phyloP scores from a whole-genome alignment of 1,284 basidiomycete species.

The Prillingera fragicola region DNA sequence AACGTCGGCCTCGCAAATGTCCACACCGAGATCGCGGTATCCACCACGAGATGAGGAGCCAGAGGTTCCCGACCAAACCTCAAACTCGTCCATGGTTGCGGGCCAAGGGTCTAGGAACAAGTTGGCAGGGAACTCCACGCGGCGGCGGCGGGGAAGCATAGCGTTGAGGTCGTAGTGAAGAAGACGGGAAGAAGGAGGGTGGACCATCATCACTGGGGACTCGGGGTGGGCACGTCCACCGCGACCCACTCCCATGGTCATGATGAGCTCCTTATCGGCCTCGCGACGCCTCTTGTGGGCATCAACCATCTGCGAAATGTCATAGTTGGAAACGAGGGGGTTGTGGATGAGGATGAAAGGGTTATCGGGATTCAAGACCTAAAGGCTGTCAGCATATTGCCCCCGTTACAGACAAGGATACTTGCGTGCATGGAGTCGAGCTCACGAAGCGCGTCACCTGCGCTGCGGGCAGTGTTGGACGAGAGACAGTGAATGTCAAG shows the following conservation, averaged over 20 bases:
- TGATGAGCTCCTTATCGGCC: slow-evolving; percentile 85
- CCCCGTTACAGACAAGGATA: too few relatives aligned
- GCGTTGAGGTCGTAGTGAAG: slow-evolving; percentile 45
- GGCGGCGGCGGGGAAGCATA: slow-evolving; percentile 34
- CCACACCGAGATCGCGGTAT: slow-evolving; percentile 49
- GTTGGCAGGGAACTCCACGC: slow-evolving; percentile 40
- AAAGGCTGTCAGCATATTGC: slow-evolving; percentile 28
- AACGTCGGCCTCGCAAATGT: slow-evolving; percentile 55
- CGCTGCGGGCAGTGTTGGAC: slow-evolving; percentile 80
- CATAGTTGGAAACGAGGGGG: slow-evolving; percentile 89
- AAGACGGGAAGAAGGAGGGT: slow-evolving; percentile 43
- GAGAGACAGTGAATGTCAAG: slow-evolving; percentile 83
- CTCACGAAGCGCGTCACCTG: slow-evolving; percentile 94
- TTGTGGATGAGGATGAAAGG: slow-evolving; percentile 85
- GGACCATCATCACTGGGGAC: slow-evolving; percentile 47
- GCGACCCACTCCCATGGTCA: slow-evolving; percentile 77
- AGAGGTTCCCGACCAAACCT: slow-evolving; percentile 69
- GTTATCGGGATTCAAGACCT: slow-evolving; percentile 77
- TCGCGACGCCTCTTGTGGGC: slow-evolving; percentile 83
- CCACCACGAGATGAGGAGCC: slow-evolving; percentile 27
- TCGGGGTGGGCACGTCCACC: slow-evolving; percentile 48
- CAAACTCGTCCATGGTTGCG: slow-evolving; percentile 56
- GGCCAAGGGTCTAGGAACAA: slow-evolving; percentile 54
- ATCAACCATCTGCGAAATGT: slow-evolving; percentile 79
- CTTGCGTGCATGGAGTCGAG: slow-evolving; percentile 69